Evolutionary conservation across 345 rosid genomes (phyloP).

Genomic region (Bruguiera sexangula): DNA sequence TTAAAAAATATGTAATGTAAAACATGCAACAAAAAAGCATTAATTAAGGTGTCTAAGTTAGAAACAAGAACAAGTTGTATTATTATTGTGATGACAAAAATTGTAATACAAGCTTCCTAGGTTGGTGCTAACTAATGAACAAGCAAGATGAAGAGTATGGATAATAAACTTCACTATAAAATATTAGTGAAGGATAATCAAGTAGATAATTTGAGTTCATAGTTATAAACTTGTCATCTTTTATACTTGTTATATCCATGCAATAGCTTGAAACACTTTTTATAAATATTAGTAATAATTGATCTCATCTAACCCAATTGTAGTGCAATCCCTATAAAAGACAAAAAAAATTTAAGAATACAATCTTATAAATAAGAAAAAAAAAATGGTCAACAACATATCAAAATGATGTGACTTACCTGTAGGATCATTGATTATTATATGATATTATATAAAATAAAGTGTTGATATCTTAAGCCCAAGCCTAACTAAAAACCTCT

Average conservation of each 20-base stretch:
- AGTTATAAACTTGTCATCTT: constrained; percentile 91
- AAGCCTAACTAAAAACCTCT: constrained; percentile 80
- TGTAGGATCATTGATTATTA: constrained; percentile 66
- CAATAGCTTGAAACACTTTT: constrained; percentile 69
- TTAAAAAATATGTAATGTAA: too few relatives aligned
- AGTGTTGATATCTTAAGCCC: constrained; percentile 70
- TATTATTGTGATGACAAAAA: too few relatives aligned
- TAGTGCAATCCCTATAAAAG: constrained; percentile 58
- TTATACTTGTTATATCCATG: constrained; percentile 80
- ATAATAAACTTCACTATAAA: too few relatives aligned
- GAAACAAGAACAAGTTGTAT: too few relatives aligned
- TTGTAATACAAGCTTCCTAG: too few relatives aligned
- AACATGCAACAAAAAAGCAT: too few relatives aligned
- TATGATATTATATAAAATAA: constrained; percentile 65
- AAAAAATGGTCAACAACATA: constrained; percentile 6
- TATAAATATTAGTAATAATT: constrained; percentile 40
- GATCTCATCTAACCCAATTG: constrained; percentile 37
- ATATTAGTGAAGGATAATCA: too few relatives aligned
- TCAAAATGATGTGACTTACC: constrained; percentile 31
- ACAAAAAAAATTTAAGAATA: constrained; percentile 13
- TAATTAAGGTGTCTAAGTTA: too few relatives aligned
- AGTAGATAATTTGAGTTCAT: constrained; percentile 64
- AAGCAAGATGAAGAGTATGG: too few relatives aligned
- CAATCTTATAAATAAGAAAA: constrained; percentile 5
- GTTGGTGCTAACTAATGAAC: too few relatives aligned